phyloP scores from a whole-genome alignment of 139 green algal genomes.

The Coccomyxa sp. region DNA sequence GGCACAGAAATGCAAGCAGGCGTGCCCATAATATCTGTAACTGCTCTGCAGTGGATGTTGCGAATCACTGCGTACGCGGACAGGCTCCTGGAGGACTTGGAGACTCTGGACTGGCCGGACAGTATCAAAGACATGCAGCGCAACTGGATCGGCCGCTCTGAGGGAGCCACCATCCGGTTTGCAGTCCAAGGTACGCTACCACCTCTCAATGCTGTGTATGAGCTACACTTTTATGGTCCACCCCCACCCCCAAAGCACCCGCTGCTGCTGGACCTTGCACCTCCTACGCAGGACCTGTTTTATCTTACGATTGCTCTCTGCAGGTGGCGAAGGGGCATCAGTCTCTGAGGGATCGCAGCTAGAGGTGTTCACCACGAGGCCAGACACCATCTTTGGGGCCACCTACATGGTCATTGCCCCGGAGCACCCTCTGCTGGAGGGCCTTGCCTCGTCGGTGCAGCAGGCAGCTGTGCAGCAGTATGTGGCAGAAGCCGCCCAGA shows the following conservation, averaged over 20 bases:
- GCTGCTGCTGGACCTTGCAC: not conserved
- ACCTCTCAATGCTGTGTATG: not conserved
- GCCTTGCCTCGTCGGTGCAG: conserved; percentile 24
- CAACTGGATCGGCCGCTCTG: conserved; percentile 96
- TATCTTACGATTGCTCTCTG: not conserved
- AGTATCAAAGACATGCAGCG: conserved; percentile 99
- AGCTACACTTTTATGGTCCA: not conserved
- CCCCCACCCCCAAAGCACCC: no score
- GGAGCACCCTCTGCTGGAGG: conserved; percentile 83
- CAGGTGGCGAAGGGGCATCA: conserved; percentile 13
- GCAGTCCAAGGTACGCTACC: not conserved
- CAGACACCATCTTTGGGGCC: conserved; percentile 95
- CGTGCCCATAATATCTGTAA: no score
- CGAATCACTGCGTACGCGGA: conserved; percentile 95
- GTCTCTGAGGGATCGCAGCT: conserved; percentile 20
- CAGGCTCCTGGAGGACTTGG: conserved; percentile 88
- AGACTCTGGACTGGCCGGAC: conserved; percentile 91
- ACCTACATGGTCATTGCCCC: conserved; percentile 97
- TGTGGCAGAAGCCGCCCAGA: conserved; percentile 63
- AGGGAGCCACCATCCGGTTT: conserved; percentile 42
- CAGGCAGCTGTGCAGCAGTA: conserved; percentile 69
- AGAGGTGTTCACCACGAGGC: conserved; percentile 86
- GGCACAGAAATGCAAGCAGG: no score
- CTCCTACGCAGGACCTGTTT: not conserved
- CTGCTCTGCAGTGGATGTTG: conserved; percentile 89